Evolutionary conservation across 352 stramenopile species (phyloP).

Genomic region (Phytophthora podocarpi): DNA sequence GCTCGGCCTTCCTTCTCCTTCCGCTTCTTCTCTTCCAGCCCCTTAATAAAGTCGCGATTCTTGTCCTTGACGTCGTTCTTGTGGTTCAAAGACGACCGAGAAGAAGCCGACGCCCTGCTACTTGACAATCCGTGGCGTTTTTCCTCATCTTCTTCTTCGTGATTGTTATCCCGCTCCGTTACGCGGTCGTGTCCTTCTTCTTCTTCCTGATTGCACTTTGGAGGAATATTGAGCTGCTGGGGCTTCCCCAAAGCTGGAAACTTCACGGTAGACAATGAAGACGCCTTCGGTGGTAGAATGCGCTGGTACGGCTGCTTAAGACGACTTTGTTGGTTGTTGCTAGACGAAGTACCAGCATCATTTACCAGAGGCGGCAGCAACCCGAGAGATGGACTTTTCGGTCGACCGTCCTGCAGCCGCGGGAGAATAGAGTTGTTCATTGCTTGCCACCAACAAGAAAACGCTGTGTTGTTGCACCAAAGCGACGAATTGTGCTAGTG

Average conservation of each 20-base stretch:
- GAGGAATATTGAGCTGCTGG: conserved; percentile 23
- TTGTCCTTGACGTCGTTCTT: conserved; percentile 46
- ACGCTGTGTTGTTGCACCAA: background rate
- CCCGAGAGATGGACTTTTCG: conserved; percentile 14
- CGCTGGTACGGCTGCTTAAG: conserved; percentile 33
- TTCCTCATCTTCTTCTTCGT: conserved; percentile 32
- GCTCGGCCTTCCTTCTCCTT: conserved; percentile 62
- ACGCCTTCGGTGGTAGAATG: background rate
- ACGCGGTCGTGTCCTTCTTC: conserved; percentile 15
- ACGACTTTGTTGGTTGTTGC: conserved; percentile 23
- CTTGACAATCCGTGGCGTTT: conserved; percentile 18
- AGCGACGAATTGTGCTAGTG: background rate
- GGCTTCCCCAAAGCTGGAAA: conserved; percentile 48
- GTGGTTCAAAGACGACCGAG: conserved; percentile 16
- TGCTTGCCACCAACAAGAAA: background rate
- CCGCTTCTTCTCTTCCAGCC: conserved; percentile 74
- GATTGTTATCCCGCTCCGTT: conserved; percentile 16
- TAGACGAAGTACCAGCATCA: background rate
- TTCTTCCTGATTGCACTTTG: conserved; percentile 52
- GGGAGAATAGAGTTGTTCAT: conserved; percentile 29
- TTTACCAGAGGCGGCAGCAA: conserved; percentile 26
- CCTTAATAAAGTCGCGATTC: conserved; percentile 71
- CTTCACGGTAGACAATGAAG: conserved; percentile 33
- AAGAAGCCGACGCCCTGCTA: conserved; percentile 19
- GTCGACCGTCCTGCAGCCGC: conserved; percentile 11